phyloP scores from a whole-genome alignment of 2,329 filamentous ascomycete species.

The Fusarium siculi region DNA sequence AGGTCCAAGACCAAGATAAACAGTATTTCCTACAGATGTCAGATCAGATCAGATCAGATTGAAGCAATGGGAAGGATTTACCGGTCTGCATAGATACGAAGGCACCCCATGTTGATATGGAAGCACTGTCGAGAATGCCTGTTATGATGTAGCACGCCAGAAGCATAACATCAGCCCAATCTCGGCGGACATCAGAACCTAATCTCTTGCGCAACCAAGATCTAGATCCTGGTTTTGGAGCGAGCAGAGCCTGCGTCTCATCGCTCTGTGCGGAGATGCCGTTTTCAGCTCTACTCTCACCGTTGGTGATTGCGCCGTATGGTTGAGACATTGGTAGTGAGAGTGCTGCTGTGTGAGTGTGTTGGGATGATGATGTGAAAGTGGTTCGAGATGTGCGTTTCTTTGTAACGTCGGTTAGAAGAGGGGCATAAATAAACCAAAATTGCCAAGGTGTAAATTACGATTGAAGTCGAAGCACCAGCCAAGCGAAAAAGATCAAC shows the following conservation, averaged over 20 bases:
- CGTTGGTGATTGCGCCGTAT: constrained; percentile 32
- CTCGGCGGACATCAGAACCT: constrained; percentile 51
- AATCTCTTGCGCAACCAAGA: constrained; percentile 37
- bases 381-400: background rate
- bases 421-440: constrained; percentile 17
- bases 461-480: background rate
- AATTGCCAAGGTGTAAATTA: background rate
- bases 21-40: constrained; percentile 71
- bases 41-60: background rate
- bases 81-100: constrained; percentile 89
- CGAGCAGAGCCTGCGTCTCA: constrained; percentile 31
- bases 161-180: constrained; percentile 74
- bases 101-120: constrained; percentile 80
- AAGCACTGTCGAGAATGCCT: constrained; percentile 79
- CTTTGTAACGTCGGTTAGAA: background rate
- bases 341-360: background rate
- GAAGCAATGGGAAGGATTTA: constrained; percentile 41
- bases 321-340: constrained; percentile 21
- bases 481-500: background rate
- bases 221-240: constrained; percentile 20
- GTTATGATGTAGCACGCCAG: constrained; percentile 81
- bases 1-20: constrained; percentile 82
- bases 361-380: background rate
- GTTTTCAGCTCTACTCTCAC: constrained; percentile 13
- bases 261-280: constrained; percentile 1